Evolutionary conservation across 306 rosid genomes (phyloP), one percentile per base, ranked within the genome.

Genomic region (Datisca glomerata): DNA sequence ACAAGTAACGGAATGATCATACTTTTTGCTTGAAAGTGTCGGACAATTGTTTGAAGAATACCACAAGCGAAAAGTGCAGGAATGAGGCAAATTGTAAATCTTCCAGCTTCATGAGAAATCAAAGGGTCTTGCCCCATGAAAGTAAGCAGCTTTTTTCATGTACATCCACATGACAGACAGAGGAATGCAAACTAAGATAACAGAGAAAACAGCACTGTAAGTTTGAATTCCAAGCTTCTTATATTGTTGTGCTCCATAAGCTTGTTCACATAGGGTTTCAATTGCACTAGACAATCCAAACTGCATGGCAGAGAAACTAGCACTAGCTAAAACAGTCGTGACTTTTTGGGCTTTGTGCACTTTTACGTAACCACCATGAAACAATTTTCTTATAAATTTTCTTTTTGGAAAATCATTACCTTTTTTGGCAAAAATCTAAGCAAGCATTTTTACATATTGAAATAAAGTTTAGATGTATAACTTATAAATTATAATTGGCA

Each of bases 21-120:
- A 33, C 87, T 80, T 63, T 77, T 93, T 21, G 86, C 57, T 60
- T 66, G 85, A 43, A 80, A 81, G 44, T 73, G 77, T 43, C 73
- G 42, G 45, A 78, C 64, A 0, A 80, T 52, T 2, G 84, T 73
- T 48, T 73, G 80, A 18, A 80, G 66, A 40, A 61, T 35, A 36
- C 73, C 93, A 60, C 61, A 58, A 16, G 81, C 93, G 40, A 77
- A 66, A 41, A 80, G 80, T 52, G 81, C 72, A 14, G 89, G 96
- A 48, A 80, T 12, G 54, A 85, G 93, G 73, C 78, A 77, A 6
- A 53, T 38, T 21, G 51, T 32, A 60, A 85, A 74, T 43, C 43
- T 67, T 0, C 89, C 93, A 4, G 93, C 81, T 69, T 76, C 81
- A 16, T 24, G 64, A 12, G 93, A 66, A 44, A 85, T 80, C 12